A percentile compares a stretch with the other conserved stretches of the same genome.
These are phyloP conservation scores for Priceomyces castillae DNA, from an alignment of 805 yeast genomes.

Conservation along the genomic window DNA sequence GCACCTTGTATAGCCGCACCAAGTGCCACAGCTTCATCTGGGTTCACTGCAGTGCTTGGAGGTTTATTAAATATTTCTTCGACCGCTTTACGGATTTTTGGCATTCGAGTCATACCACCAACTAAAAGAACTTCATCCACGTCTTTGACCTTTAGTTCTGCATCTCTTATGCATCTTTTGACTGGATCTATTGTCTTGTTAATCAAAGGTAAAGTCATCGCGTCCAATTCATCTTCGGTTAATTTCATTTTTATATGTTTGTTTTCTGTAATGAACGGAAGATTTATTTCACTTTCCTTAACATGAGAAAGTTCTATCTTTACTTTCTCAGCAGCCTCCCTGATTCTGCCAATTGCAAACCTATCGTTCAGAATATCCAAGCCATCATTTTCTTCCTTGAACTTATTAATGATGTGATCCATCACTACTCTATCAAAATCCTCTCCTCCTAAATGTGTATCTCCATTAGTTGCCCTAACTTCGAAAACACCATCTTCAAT, in stretches of 20 bases:
- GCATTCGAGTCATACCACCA: slow-evolving; percentile 93
- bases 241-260: slow-evolving; percentile 58
- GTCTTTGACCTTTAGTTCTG: slow-evolving; percentile 61
- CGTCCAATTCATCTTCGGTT: slow-evolving; percentile 67
- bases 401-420: slow-evolving; percentile 53
- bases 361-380: slow-evolving; percentile 50
- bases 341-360: slow-evolving; percentile 66
- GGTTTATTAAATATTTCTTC: slow-evolving; percentile 55
- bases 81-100: slow-evolving; percentile 66
- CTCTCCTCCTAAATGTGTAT: slow-evolving; percentile 84
- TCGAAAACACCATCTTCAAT: slow-evolving; percentile 81
- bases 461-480: slow-evolving; percentile 80
- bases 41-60: slow-evolving; percentile 74
- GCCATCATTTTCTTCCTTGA: slow-evolving; percentile 52
- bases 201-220: slow-evolving; percentile 62
- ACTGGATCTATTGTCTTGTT: slow-evolving; percentile 71
- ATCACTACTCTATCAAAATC: slow-evolving; percentile 72
- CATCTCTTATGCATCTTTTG: slow-evolving; percentile 70
- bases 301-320: slow-evolving; percentile 75
- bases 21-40: slow-evolving; percentile 91
- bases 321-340: slow-evolving; percentile 76
- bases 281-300: slow-evolving; percentile 55
- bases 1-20: slow-evolving; percentile 94
- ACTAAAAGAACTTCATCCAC: slow-evolving; percentile 74
- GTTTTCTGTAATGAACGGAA: slow-evolving; percentile 66